phyloP scores from a whole-genome alignment of 257 asterid genomes.

The Paraleonurus japonicus region DNA sequence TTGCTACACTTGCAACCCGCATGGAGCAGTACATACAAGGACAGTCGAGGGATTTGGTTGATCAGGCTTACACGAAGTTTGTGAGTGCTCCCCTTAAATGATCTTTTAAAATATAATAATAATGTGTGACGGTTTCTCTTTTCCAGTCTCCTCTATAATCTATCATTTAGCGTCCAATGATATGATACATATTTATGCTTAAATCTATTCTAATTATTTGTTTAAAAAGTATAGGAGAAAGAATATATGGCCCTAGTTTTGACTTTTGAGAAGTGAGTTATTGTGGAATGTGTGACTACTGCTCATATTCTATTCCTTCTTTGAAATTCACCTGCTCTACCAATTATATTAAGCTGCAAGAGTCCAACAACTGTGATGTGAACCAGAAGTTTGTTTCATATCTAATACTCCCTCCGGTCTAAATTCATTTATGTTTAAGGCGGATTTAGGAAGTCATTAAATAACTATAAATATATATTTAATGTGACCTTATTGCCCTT shows the following conservation, averaged over 20 bases:
- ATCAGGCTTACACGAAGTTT: conserved; percentile 88
- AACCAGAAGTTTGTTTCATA: neutral
- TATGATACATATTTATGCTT: neutral
- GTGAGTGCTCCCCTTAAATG: conserved; percentile 47
- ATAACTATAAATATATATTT: no score
- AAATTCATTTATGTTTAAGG: no score
- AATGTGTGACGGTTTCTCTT: neutral
- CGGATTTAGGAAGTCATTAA: no score
- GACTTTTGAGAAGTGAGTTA: conserved; percentile 11
- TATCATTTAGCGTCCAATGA: neutral
- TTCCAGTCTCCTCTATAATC: neutral
- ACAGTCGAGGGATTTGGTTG: conserved; percentile 97
- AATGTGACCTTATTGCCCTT: neutral
- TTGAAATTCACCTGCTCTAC: neutral
- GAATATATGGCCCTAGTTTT: neutral
- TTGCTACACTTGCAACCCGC: conserved; percentile 96
- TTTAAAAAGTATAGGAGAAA: neutral
- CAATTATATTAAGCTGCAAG: neutral
- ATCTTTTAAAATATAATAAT: neutral
- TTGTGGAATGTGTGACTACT: conserved; percentile 4
- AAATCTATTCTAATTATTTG: conserved; percentile 10
- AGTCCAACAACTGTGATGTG: neutral
- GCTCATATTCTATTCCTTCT: neutral
- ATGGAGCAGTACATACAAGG: conserved; percentile 99
- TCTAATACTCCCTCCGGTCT: neutral